Percentiles rank a stretch among this genome's conserved stretches.
Conservation (phyloP, 495 filamentous ascomycete genomes). For the Talaromyces nanjingensis region DNA sequence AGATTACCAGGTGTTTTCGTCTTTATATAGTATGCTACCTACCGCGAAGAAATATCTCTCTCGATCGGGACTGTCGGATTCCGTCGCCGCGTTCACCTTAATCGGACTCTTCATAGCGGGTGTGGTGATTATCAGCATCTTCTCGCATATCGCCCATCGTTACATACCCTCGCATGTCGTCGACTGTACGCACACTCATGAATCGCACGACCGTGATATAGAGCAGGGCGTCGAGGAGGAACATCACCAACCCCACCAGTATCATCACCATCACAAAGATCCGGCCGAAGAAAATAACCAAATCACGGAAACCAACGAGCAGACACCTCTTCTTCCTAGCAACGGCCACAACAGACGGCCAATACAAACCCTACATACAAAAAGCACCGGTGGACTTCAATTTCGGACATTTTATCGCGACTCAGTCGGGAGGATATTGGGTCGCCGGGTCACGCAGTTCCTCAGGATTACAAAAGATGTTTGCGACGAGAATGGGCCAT, state of each 20-base stretch:
- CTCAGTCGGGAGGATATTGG: background rate
- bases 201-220: slow-evolving; percentile 35
- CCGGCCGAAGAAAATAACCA: slow-evolving; percentile 14
- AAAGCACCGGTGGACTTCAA: background rate
- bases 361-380: slow-evolving; percentile 12
- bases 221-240: slow-evolving; percentile 24
- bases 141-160: slow-evolving; percentile 74
- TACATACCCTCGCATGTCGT: slow-evolving; percentile 90
- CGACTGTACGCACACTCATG: slow-evolving; percentile 81
- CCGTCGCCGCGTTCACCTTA: slow-evolving; percentile 61
- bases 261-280: slow-evolving; percentile 15
- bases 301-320: slow-evolving; percentile 26
- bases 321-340: slow-evolving; percentile 37
- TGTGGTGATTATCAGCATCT: slow-evolving; percentile 72
- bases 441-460: slow-evolving; percentile 22
- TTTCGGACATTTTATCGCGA: background rate
- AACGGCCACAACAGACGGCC: background rate
- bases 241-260: slow-evolving; percentile 10
- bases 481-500: slow-evolving; percentile 71
- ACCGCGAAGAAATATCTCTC: slow-evolving; percentile 69
- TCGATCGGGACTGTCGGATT: slow-evolving; percentile 56
- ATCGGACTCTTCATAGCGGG: slow-evolving; percentile 75
- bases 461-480: slow-evolving; percentile 55
- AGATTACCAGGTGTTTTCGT: slow-evolving; percentile 72
- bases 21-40: slow-evolving; percentile 91